Percentiles rank a stretch among this genome's conserved stretches.
These are phyloP conservation scores for Pyrenochaeta sp. DNA, from an alignment of 2,329 filamentous ascomycete species.

Conservation along the genomic window DNA sequence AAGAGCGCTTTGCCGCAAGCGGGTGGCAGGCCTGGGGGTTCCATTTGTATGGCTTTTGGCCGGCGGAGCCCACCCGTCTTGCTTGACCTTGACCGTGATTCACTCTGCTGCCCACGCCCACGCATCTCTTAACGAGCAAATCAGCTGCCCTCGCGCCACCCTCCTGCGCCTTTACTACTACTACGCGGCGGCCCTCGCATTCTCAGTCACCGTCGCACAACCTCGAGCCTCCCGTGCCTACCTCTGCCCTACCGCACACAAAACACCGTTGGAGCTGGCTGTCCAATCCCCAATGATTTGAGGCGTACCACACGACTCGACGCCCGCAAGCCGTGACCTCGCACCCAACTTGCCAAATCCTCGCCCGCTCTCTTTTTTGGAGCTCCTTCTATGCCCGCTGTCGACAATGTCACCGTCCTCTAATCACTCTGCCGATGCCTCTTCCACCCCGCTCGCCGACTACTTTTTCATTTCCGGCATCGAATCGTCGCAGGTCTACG, in stretches of 20 bases:
- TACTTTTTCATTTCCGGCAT: slow-evolving; percentile 70
- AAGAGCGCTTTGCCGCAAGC: too few species aligned
- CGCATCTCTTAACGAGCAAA: slow-evolving; percentile 1
- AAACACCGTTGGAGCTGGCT: slow-evolving; percentile 38
- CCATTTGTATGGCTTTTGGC: slow-evolving; percentile 16
- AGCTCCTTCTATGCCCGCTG: slow-evolving; percentile 38
- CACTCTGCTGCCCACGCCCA: slow-evolving; percentile 13
- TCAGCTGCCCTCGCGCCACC: slow-evolving; percentile 1
- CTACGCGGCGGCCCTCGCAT: slow-evolving; percentile 12
- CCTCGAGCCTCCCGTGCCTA: slow-evolving; percentile 23
- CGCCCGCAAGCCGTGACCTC: slow-evolving; percentile 32
- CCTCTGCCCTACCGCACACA: slow-evolving; percentile 31
- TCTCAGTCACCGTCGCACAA: slow-evolving; percentile 39
- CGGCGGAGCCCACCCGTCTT: slow-evolving; percentile 9
- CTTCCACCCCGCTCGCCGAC: slow-evolving; percentile 66
- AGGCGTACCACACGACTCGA: slow-evolving; percentile 31
- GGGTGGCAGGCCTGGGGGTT: slow-evolving; percentile 16
- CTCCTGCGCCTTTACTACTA: slow-evolving; percentile 2
- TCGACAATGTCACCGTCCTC: slow-evolving; percentile 48
- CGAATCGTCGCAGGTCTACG: slow-evolving; percentile 60
- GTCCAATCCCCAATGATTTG: slow-evolving; percentile 47
- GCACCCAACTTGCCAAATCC: slow-evolving; percentile 33
- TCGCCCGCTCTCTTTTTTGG: slow-evolving; percentile 33
- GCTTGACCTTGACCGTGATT: slow-evolving; percentile 7
- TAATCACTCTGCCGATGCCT: slow-evolving; percentile 50